phyloP scores from a whole-genome alignment of 2,329 filamentous ascomycete species.

The Daldinia sp. region DNA sequence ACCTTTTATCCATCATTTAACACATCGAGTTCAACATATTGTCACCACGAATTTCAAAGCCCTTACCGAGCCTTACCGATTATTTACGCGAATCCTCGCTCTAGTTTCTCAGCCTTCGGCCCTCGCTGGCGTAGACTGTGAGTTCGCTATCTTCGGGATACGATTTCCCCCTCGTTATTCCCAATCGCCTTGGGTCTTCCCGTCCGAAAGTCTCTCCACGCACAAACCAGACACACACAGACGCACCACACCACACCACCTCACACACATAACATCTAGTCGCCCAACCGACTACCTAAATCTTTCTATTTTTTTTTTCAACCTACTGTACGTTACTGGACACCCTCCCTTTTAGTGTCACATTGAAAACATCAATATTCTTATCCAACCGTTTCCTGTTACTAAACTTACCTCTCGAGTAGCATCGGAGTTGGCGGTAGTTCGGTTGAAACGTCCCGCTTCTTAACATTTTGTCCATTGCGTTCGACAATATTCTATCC shows the following conservation, averaged over 20 bases:
- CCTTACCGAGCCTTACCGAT: not conserved
- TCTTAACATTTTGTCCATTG: conserved; percentile 10
- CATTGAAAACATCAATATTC: not conserved
- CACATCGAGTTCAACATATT: conserved; percentile 12
- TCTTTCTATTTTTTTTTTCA: not conserved
- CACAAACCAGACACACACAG: too few species aligned
- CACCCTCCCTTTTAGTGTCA: not conserved
- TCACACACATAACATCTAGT: not conserved
- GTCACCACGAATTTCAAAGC: conserved; percentile 6
- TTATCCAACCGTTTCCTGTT: not conserved
- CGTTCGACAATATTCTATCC: conserved; percentile 15
- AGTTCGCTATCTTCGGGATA: conserved; percentile 6
- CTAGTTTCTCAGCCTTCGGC: not conserved
- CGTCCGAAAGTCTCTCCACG: not conserved
- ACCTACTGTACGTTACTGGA: not conserved
- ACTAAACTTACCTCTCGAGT: conserved; percentile 12
- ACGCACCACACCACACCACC: conserved; percentile 14
- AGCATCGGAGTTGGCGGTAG: conserved; percentile 3
- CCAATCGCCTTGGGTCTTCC: conserved; percentile 5
- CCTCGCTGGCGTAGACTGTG: conserved; percentile 11
- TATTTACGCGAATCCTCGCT: not conserved
- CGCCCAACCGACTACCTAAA: not conserved
- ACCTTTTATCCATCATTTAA: conserved; percentile 1
- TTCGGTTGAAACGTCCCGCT: not conserved
- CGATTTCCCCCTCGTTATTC: conserved; percentile 19